Percentiles rank a stretch among this genome's conserved stretches.
Conservation (phyloP, 768 basidiomycete genomes). For the Boletales sp. region DNA sequence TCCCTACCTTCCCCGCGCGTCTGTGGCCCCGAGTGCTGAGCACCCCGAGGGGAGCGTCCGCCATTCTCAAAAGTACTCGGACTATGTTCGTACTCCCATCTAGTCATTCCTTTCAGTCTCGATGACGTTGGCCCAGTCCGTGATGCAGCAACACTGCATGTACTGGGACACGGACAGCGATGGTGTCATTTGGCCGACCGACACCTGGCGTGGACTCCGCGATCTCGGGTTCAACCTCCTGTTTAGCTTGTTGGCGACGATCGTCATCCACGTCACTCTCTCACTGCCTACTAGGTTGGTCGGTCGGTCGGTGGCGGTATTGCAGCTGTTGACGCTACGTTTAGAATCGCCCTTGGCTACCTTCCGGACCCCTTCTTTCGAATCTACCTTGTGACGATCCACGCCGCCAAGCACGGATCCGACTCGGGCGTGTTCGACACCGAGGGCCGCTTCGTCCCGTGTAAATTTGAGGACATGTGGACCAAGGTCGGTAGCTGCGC, state of each 20-base stretch:
- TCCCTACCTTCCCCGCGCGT: constrained; percentile 28
- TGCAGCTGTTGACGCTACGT: not conserved
- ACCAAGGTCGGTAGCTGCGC: constrained; percentile 27
- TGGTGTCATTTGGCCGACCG: constrained; percentile 42
- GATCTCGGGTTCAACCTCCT: constrained; percentile 40
- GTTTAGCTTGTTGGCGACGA: constrained; percentile 31
- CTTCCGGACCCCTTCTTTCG: constrained; percentile 43
- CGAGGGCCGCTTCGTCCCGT: constrained; percentile 39
- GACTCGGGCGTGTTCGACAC: constrained; percentile 41
- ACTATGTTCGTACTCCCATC: constrained; percentile 19
- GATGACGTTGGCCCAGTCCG: constrained; percentile 23
- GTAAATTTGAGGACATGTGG: constrained; percentile 44
- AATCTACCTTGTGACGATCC: constrained; percentile 33
- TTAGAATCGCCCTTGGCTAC: constrained; percentile 18
- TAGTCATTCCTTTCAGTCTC: not conserved
- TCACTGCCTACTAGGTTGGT: constrained; percentile 34
- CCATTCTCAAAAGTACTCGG: constrained; percentile 16
- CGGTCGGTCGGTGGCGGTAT: not conserved
- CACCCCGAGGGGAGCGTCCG: constrained; percentile 16
- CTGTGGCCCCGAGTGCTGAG: constrained; percentile 25
- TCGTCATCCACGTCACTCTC: constrained; percentile 34
- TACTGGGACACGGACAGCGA: constrained; percentile 42
- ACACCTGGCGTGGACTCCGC: constrained; percentile 41
- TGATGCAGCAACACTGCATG: constrained; percentile 39
- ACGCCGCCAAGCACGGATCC: constrained; percentile 40